Evolutionary conservation across 495 filamentous ascomycete genomes (phyloP).

Genomic region (Thermothielavioides terrestris): DNA sequence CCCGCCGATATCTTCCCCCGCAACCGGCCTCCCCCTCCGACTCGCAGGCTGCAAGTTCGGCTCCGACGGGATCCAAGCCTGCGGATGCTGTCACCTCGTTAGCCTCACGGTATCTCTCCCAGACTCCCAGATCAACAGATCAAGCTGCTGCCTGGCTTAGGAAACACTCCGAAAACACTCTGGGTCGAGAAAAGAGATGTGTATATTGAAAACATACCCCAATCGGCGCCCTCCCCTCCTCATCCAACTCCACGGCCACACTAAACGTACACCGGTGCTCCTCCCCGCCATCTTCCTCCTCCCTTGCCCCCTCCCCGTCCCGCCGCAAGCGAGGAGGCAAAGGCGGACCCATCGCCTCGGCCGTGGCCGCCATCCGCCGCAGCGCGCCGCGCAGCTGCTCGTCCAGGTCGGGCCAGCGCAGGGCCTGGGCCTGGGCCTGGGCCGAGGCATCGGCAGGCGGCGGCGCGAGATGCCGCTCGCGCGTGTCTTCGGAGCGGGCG

Average conservation of each 20-base stretch:
- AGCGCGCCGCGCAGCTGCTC: constrained; percentile 45
- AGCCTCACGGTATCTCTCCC: too few relatives aligned
- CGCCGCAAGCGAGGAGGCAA: too few relatives aligned
- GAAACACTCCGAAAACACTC: background rate
- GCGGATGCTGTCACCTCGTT: constrained; percentile 46
- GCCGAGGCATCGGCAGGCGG: background rate
- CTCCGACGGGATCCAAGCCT: constrained; percentile 58
- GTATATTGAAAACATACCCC: constrained; percentile 38
- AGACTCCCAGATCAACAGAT: too few relatives aligned
- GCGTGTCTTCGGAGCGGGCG: constrained; percentile 28
- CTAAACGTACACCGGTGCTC: constrained; percentile 77
- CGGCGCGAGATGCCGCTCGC: constrained; percentile 5
- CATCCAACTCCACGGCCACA: constrained; percentile 73
- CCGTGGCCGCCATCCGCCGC: constrained; percentile 43
- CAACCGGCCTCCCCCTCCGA: constrained; percentile 23
- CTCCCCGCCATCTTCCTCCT: background rate
- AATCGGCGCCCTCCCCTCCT: constrained; percentile 66
- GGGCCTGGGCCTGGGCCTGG: background rate
- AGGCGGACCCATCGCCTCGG: constrained; percentile 51
- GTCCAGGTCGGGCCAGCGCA: constrained; percentile 31
- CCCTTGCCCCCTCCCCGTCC: background rate
- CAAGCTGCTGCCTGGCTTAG: background rate
- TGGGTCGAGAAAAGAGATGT: background rate
- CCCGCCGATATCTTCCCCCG: constrained; percentile 37
- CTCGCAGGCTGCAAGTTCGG: constrained; percentile 36